A percentile compares a stretch with the other conserved stretches of the same genome.
Conservation (phyloP, 306 rosid genomes). For the Vigna nakashimae region DNA sequence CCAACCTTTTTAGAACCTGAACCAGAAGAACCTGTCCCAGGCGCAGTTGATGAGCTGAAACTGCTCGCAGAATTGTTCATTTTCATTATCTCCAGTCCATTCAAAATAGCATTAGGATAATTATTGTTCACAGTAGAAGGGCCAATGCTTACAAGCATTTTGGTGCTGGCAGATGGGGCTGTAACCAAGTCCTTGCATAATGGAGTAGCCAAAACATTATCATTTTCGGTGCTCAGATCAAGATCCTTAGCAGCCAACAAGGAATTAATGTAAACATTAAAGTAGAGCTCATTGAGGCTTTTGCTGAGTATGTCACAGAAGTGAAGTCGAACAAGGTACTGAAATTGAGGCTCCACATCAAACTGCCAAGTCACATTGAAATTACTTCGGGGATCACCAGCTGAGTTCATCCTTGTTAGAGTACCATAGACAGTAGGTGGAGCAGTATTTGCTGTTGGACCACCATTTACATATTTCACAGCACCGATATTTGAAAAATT, state of each 20-base stretch:
- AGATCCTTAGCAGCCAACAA: slow-evolving; percentile 54
- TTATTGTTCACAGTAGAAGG: slow-evolving; percentile 50
- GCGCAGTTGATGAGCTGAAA: slow-evolving; percentile 55
- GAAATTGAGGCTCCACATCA: slow-evolving; percentile 73
- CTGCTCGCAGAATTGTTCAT: slow-evolving; percentile 79
- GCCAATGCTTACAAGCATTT: slow-evolving; percentile 72
- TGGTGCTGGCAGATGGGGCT: slow-evolving; percentile 41
- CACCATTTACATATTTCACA: slow-evolving; percentile 56
- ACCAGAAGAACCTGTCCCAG: slow-evolving; percentile 30
- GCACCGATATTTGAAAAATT: slow-evolving; percentile 59
- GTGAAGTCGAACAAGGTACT: slow-evolving; percentile 86
- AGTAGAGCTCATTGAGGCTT: slow-evolving; percentile 67
- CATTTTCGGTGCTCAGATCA: slow-evolving; percentile 48
- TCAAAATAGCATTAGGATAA: slow-evolving; percentile 82
- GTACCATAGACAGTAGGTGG: slow-evolving; percentile 82
- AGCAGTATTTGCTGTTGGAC: slow-evolving; percentile 66
- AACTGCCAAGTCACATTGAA: slow-evolving; percentile 89
- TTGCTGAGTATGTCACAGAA: slow-evolving; percentile 77
- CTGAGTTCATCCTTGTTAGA: slow-evolving; percentile 63
- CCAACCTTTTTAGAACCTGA: slow-evolving; percentile 63
- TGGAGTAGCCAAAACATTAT: slow-evolving; percentile 60
- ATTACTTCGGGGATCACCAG: slow-evolving; percentile 53
- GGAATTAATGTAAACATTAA: slow-evolving; percentile 73
- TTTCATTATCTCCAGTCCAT: slow-evolving; percentile 96
- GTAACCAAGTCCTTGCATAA: slow-evolving; percentile 65